Evolutionary conservation across 257 asterid genomes (phyloP).

Genomic region (Scutellaria baicalensis): DNA sequence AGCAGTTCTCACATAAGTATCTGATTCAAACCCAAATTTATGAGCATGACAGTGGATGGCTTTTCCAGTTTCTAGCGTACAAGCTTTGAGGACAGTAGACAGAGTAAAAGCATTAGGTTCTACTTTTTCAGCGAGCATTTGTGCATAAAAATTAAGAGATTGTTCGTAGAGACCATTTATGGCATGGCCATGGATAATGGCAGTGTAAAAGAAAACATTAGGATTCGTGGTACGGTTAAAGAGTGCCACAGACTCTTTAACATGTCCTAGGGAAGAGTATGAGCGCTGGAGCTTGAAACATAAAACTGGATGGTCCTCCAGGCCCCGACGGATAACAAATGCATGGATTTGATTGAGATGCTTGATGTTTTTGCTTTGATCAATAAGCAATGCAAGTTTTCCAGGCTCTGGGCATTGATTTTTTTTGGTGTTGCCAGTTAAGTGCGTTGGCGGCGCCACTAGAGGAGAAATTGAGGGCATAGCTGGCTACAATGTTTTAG

Average conservation of each 20-base stretch:
- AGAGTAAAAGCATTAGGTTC: constrained; percentile 43
- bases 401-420: constrained; percentile 18
- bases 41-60: constrained; percentile 37
- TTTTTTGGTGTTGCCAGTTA: constrained; percentile 8
- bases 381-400: constrained; percentile 39
- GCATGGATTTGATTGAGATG: constrained; percentile 38
- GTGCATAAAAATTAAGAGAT: constrained; percentile 34
- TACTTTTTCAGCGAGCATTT: constrained; percentile 35
- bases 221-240: constrained; percentile 33
- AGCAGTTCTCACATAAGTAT: constrained; percentile 39
- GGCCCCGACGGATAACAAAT: constrained; percentile 32
- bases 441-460: constrained; percentile 19
- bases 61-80: constrained; percentile 24
- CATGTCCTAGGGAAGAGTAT: constrained; percentile 34
- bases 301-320: constrained; percentile 30
- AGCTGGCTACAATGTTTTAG: neutral
- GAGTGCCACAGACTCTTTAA: constrained; percentile 26
- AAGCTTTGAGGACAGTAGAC: constrained; percentile 36
- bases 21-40: constrained; percentile 34
- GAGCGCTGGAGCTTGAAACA: constrained; percentile 50
- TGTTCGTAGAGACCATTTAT: constrained; percentile 30
- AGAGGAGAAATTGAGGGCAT: constrained; percentile 36
- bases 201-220: constrained; percentile 38
- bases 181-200: constrained; percentile 42
- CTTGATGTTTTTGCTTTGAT: constrained; percentile 32